Conservation (phyloP, 2,329 filamentous ascomycete species). For the Celoporthe dispersa region DNA sequence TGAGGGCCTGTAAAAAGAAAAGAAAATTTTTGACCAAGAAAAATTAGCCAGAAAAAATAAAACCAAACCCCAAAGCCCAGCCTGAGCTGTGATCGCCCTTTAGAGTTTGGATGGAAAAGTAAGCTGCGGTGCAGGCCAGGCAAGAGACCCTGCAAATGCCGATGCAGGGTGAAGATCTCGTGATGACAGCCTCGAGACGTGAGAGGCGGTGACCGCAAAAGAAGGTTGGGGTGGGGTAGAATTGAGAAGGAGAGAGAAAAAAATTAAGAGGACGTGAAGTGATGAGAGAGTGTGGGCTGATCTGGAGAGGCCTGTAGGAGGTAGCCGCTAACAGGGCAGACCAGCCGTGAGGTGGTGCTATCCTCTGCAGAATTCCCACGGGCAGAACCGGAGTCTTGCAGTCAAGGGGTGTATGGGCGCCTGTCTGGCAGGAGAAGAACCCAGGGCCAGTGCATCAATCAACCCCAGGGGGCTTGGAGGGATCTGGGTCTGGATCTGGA, state of each 20-base stretch:
- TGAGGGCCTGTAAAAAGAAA: neutral
- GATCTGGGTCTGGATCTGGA: conserved; percentile 7
- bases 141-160: neutral
- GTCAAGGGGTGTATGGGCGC: neutral
- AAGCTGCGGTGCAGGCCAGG: neutral
- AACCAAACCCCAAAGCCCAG: too few species aligned
- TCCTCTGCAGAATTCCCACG: neutral
- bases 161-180: neutral
- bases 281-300: conserved; percentile 9
- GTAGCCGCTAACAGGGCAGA: neutral
- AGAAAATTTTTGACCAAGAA: too few species aligned
- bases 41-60: too few species aligned
- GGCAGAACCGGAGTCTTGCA: neutral
- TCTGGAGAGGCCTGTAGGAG: neutral
- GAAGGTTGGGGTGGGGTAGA: neutral
- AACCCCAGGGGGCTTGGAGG: neutral
- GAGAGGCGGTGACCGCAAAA: conserved; percentile 1
- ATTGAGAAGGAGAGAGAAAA: neutral
- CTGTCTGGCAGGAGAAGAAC: neutral
- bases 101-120: neutral
- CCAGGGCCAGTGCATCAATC: neutral
- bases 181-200: neutral
- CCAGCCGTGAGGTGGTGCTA: neutral
- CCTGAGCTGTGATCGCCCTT: neutral
- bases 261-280: neutral